A percentile compares a stretch with the other conserved stretches of the same genome.
These are phyloP conservation scores for Colletotrichum tanaceti DNA, from an alignment of 2,329 filamentous ascomycete species.

Conservation along the genomic window DNA sequence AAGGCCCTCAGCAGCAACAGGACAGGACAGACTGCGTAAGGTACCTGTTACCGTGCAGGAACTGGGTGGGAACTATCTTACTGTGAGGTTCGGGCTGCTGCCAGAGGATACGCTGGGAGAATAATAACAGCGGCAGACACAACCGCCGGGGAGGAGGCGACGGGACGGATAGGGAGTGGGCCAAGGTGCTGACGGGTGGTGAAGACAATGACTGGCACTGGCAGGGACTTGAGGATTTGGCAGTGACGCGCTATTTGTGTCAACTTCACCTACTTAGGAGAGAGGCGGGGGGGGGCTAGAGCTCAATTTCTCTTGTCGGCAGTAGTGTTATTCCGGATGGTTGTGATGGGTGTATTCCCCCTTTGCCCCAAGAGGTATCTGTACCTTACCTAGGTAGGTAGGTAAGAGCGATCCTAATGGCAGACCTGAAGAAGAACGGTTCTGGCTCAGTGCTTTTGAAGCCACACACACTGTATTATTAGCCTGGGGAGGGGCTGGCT, in stretches of 20 bases:
- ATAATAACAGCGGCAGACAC: not conserved
- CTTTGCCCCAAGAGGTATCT: conserved; percentile 1
- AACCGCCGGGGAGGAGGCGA: not conserved
- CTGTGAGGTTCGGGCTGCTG: conserved; percentile 7
- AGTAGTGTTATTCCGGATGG: conserved; percentile 28
- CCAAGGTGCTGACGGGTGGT: conserved; percentile 10
- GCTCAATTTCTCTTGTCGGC: conserved; percentile 37
- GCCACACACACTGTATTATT: conserved; percentile 17
- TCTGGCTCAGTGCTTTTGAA: not conserved
- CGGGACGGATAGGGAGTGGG: conserved; percentile 27
- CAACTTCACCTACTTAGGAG: no score
- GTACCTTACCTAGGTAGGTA: no score
- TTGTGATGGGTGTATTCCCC: not conserved
- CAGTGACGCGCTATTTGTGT: conserved; percentile 6
- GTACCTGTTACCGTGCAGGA: conserved; percentile 12
- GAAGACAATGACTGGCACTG: conserved; percentile 19
- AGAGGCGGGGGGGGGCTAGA: no score
- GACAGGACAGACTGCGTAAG: conserved; percentile 1
- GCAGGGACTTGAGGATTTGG: not conserved
- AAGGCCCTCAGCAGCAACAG: conserved; percentile 15
- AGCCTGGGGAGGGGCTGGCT: not conserved
- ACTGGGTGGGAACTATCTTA: conserved; percentile 16
- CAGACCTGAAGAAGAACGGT: conserved; percentile 8
- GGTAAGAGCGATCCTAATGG: not conserved
- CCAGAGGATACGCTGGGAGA: conserved; percentile 5